Base-by-base conservation (phyloP, 2,329 filamentous ascomycete species). In the Ophiostoma novo-ulmi region DNA sequence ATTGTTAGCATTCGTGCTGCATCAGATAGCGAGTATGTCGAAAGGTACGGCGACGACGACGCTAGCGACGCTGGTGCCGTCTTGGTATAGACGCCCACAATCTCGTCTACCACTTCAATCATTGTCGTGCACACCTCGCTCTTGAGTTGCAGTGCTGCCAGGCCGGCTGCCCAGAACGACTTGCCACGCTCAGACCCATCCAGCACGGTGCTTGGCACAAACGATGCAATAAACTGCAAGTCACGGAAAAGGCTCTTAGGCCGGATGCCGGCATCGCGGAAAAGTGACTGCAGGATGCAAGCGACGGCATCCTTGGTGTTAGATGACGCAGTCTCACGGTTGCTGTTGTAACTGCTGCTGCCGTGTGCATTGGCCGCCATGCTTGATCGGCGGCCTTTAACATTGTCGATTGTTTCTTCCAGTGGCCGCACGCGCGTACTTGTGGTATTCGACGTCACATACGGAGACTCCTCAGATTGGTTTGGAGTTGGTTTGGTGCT, bases 1-100 rank as follows among this genome's bases (percentile, higher is more conserved):
- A 97, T 95, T 73, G 92, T 91, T 84, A 92, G 93, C 89, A 98
- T 95, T 75, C 87, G 88, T 2, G 91, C 94, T 0, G 93, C 94
- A 77, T 97, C 93, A 63, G 88, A 85, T 77, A 95, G 87, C 71
- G 86, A 88, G 79, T 92, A 89, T 3, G 87, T 81, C 0, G 85
- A 80, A 13, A 82, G 80, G 14, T 41, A 68, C 39, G 69, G 65
- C 11, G 65, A 67, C 1, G 69, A 67, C 6, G 65, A 41, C 20
- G 52, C 36, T 13, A 73, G 52, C 13, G 73, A 44, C 5, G 70
- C 71, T 22, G 77, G 71, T 3, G 76, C 71, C 5, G 66, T 86
- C 74, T 88, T 85, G 0, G 89, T 89, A 76, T 92, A 88, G 1
- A 80, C 89, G 81, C 81, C 81, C 68, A 85, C 81, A 31, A 86